Evolutionary conservation across 2,329 filamentous ascomycete species (phyloP), one percentile per base, ranked within the genome.

Genomic region (Onygenales sp.): DNA sequence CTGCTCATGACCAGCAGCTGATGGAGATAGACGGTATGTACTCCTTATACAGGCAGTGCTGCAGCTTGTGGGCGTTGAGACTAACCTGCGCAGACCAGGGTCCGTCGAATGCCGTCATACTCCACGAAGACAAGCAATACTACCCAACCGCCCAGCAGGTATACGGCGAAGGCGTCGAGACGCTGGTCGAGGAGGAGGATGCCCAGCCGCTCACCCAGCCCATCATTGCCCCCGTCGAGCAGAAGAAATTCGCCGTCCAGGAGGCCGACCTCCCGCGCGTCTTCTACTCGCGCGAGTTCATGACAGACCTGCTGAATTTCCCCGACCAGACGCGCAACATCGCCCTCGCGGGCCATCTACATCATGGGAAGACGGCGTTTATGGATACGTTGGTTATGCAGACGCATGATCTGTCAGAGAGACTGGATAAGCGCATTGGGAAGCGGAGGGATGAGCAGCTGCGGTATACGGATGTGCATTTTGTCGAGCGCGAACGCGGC

Each of bases 71-170:
- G 2, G 11, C 11, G 9, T 17, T 36, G 27, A 57, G 52, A 53
- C 67, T 70, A 54, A 71, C 55, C 54, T 27, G 54, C 39, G 57
- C 59, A 81, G 83, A 89, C 69, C 86, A 91, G 48, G 90, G 87
- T 11, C 88, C 92, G 3, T 96, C 91, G 5, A 98, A 97, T 70
- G 92, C 93, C 50, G 90, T 98, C n/a, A 81, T 98, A 54, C 81
- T 98, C 45, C 93, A 98, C 73, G 93, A 98, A 77, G 93, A 98
- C 75, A 98, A 98, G 72, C 93, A 97, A 69, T 98, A 98, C 72
- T 98, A 98, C 68, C 93, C 93, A 33, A 95, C 91, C n/a, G 93
- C 93, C 54, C 85, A 92, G 66, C 93, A 98, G 70, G 85, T 95
- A 43, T 98, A 97, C 68, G 93, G 93, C 51, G 80, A 84, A 62